These are phyloP conservation scores for Vicia sativa DNA, from an alignment of 306 rosid species.

Conservation along the genomic window DNA sequence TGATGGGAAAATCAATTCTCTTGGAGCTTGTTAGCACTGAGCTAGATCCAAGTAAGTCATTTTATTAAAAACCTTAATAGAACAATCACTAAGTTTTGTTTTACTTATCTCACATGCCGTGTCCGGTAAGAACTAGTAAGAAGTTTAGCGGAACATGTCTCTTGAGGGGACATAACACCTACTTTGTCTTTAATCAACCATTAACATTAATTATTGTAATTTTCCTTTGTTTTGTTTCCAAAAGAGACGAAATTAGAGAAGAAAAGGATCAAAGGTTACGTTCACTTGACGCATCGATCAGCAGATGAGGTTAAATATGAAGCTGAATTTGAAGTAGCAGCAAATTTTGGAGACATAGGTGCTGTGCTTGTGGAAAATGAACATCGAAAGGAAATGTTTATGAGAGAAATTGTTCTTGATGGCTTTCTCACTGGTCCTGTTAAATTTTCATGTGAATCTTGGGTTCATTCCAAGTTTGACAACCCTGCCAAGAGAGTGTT, in stretches of 20 bases:
- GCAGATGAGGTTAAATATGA: slow-evolving; percentile 43
- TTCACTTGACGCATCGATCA: slow-evolving; percentile 31
- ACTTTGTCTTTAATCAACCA: no score
- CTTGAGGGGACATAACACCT: no score
- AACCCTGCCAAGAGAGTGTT: slow-evolving; percentile 58
- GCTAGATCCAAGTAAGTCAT: slow-evolving; percentile 59
- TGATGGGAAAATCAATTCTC: slow-evolving; percentile 54
- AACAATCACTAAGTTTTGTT: no score
- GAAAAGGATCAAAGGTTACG: slow-evolving; percentile 39
- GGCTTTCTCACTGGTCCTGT: slow-evolving; percentile 54
- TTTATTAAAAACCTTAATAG: no score
- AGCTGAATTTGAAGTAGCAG: slow-evolving; percentile 51
- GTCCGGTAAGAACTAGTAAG: no score
- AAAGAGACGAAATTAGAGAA: slow-evolving; percentile 62
- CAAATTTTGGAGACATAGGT: slow-evolving; percentile 62
- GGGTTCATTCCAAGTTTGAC: slow-evolving; percentile 72
- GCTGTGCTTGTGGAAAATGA: slow-evolving; percentile 69
- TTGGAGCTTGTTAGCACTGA: slow-evolving; percentile 62
- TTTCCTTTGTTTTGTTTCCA: not conserved
- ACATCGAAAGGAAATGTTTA: slow-evolving; percentile 56
- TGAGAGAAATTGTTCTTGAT: slow-evolving; percentile 49
- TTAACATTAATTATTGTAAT: not conserved
- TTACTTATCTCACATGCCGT: no score
- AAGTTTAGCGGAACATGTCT: no score
- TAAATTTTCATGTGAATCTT: slow-evolving; percentile 53